These are phyloP conservation scores for Begonia loranthoides DNA, from an alignment of 306 rosid species.

Conservation along the genomic window DNA sequence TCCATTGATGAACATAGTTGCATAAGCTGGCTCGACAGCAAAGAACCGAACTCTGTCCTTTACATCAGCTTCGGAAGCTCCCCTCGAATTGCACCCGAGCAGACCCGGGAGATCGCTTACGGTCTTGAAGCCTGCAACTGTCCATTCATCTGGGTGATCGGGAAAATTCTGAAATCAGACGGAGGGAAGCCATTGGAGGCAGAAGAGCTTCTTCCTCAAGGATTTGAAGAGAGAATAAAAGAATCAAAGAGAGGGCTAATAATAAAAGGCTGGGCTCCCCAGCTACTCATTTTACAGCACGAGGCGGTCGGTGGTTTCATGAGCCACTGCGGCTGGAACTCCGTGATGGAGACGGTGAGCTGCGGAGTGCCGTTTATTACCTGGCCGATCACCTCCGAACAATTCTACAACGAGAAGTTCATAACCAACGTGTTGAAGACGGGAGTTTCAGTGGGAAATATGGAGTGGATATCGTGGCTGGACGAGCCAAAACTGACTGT, in stretches of 20 bases:
- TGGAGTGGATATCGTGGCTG: constrained; percentile 14
- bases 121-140: constrained; percentile 40
- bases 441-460: constrained; percentile 12
- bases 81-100: constrained; percentile 19
- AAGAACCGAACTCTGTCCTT: constrained; percentile 40
- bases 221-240: constrained; percentile 10
- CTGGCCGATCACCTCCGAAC: constrained; percentile 20
- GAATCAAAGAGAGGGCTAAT: constrained; percentile 8
- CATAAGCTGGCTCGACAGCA: constrained; percentile 36
- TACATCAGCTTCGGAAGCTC: constrained; percentile 48
- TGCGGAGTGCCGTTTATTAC: constrained; percentile 19
- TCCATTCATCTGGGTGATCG: constrained; percentile 56
- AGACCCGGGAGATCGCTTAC: constrained; percentile 40
- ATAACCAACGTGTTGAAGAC: constrained; percentile 6
- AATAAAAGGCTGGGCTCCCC: constrained; percentile 20
- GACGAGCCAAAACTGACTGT: constrained; percentile 5
- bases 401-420: constrained; percentile 17
- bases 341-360: constrained; percentile 13
- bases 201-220: constrained; percentile 4
- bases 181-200: not conserved
- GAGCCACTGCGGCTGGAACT: constrained; percentile 25
- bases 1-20: constrained; percentile 30
- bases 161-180: constrained; percentile 14
- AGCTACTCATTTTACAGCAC: constrained; percentile 15
- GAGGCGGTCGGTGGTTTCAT: constrained; percentile 16